A percentile compares a stretch with the other conserved stretches of the same genome.
Conservation (phyloP, 768 basidiomycete genomes). For the Agrocybe pediades region DNA sequence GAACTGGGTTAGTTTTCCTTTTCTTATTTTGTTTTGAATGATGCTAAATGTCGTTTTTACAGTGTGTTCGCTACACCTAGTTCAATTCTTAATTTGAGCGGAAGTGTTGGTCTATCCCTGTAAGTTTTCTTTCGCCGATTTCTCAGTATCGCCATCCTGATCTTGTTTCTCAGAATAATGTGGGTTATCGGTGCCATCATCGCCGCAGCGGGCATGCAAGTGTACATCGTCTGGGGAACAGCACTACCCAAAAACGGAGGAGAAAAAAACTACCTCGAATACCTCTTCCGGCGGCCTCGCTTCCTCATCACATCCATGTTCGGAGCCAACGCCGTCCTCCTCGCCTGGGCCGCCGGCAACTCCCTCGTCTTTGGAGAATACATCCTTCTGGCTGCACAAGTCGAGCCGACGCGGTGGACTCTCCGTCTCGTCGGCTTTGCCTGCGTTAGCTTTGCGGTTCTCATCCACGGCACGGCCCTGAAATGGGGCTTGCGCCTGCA, state of each 20-base stretch:
- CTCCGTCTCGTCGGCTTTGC: constrained; percentile 28
- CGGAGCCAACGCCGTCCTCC: constrained; percentile 51
- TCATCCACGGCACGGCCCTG: constrained; percentile 42
- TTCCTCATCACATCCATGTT: constrained; percentile 58
- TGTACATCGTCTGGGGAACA: constrained; percentile 42
- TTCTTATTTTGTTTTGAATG: background rate
- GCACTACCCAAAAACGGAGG: constrained; percentile 63
- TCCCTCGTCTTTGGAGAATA: constrained; percentile 60
- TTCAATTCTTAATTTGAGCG: constrained; percentile 35
- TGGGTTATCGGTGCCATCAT: constrained; percentile 42
- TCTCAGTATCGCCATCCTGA: background rate
- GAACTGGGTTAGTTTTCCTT: constrained; percentile 36
- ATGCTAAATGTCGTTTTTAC: background rate
- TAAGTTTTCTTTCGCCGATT: constrained; percentile 9
- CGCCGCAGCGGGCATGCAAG: constrained; percentile 39
- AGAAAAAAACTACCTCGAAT: constrained; percentile 71
- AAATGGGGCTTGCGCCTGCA: constrained; percentile 57
- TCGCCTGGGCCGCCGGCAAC: constrained; percentile 36
- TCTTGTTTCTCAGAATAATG: constrained; percentile 27
- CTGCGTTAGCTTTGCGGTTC: constrained; percentile 32
- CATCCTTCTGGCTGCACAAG: constrained; percentile 17
- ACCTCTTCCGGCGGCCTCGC: constrained; percentile 53
- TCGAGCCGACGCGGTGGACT: constrained; percentile 11
- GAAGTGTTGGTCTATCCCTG: constrained; percentile 41
- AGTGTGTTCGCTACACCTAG: constrained; percentile 44